Base-by-base conservation (phyloP, 352 stramenopile genomes). In the Globisporangium uncinulatum region DNA sequence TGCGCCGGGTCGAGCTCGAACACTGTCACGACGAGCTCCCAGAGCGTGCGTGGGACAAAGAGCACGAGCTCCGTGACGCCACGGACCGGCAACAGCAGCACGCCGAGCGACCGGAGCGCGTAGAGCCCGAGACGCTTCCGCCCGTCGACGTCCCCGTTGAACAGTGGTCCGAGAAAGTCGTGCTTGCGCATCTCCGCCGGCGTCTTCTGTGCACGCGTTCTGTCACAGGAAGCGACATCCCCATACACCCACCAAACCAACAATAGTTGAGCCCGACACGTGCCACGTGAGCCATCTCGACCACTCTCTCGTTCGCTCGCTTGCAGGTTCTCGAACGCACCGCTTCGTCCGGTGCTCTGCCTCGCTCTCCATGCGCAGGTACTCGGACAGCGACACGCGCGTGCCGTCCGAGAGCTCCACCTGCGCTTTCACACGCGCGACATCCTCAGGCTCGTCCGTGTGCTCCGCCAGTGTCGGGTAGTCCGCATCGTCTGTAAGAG, bases 321-420 rank as follows among this genome's bases (percentile, higher is more conserved):
- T n/a, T n/a, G n/a, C n/a, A n/a, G n/a, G n/a, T n/a, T n/a, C 15
- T 15, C 42, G 10, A 15, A 46, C 42, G 42, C 14, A 46, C 42
- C 17, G 31, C 4, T 41, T 43, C 24, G 36, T n/a, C n/a, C 36
- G 48, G 13, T 24, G 9, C 10, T 7, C 42, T 46, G 42, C 42
- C 34, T 61, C 39, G 56, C 72, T 70, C 32, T 74, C 59, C 67
- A 87, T 71, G 47, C 77, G 79, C 21, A 92, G 49, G 56, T 88
- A 92, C 21, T 87, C 79, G 8, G 70, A 59, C 0, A 92, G 65
- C 48, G 76, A 76, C 32, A 89, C 52, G 20, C 62, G 66, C 3
- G 77, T 87, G 20, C 79, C 73, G 24, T 88, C 81, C 0, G 75
- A 53, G n/a, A 92, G 60, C 53, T 87, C 71, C 36, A 92, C 60